Conservation (phyloP, 208 protist genomes). For the Angomonas ambiguus region DNA sequence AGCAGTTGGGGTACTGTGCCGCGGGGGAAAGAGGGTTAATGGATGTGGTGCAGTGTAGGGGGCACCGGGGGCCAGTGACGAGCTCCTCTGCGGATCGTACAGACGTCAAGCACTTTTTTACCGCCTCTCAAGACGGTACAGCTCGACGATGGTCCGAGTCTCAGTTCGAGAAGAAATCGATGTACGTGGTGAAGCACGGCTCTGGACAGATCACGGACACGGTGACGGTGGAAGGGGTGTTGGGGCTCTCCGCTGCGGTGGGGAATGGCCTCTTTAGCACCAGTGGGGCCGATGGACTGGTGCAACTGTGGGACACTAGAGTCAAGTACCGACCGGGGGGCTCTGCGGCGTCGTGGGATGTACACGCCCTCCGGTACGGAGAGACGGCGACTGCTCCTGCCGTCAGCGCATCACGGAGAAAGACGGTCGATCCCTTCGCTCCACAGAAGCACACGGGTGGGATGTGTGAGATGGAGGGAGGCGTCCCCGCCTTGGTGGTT, state of each 20-base stretch:
- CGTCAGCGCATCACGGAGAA: background rate
- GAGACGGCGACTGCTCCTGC: background rate
- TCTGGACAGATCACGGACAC: slow-evolving; percentile 66
- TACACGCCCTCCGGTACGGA: slow-evolving; percentile 22
- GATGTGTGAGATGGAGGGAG: slow-evolving; percentile 34
- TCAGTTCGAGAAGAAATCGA: slow-evolving; percentile 37
- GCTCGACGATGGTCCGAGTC: slow-evolving; percentile 55
- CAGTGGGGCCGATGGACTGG: slow-evolving; percentile 58
- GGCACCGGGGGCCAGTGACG: slow-evolving; percentile 66
- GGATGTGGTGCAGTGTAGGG: slow-evolving; percentile 69
- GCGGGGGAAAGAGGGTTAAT: slow-evolving; percentile 69
- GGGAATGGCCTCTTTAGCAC: slow-evolving; percentile 49
- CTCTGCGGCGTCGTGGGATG: slow-evolving; percentile 28
- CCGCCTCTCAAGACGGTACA: slow-evolving; percentile 62
- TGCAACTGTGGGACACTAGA: slow-evolving; percentile 72
- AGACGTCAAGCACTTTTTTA: slow-evolving; percentile 41
- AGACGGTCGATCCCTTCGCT: background rate
- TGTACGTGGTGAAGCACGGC: slow-evolving; percentile 72
- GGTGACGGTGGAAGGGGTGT: slow-evolving; percentile 60
- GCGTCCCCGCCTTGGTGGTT: slow-evolving; percentile 26
- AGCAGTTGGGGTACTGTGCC: slow-evolving; percentile 64
- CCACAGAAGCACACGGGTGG: slow-evolving; percentile 49
- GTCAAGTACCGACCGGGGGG: slow-evolving; percentile 68
- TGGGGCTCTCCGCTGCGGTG: slow-evolving; percentile 16
- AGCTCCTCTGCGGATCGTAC: slow-evolving; percentile 35